Percentiles rank a stretch among this genome's conserved stretches.
phyloP scores from a whole-genome alignment of 208 protist genomes.

The Phytomonas francai region DNA sequence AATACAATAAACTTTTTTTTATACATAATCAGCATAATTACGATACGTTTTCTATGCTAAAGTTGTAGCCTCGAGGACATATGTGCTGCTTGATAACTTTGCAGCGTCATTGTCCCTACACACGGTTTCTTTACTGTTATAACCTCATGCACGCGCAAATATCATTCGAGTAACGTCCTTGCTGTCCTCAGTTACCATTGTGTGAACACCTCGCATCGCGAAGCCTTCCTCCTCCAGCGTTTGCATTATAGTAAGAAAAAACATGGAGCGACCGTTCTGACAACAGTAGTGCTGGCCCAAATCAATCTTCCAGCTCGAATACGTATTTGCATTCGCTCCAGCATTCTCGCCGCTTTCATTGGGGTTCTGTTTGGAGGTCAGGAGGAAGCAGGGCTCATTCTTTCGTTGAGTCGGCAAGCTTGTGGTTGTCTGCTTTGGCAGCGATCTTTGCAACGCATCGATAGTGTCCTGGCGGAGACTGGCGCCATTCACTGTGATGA shows the following conservation, averaged over 20 bases:
- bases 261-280: conserved; percentile 52
- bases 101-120: too few relatives aligned
- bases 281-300: conserved; percentile 80
- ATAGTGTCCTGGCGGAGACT: conserved; percentile 74
- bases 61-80: too few relatives aligned
- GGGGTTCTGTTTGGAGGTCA: conserved; percentile 18
- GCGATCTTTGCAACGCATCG: conserved; percentile 45
- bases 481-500: conserved; percentile 53
- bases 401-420: conserved; percentile 29
- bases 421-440: conserved; percentile 64
- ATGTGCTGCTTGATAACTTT: too few relatives aligned
- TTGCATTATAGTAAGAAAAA: conserved; percentile 60
- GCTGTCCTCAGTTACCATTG: conserved; percentile 27
- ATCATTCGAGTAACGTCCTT: conserved; percentile 73
- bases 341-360: conserved; percentile 6
- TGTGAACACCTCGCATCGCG: conserved; percentile 51
- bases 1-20: too few relatives aligned
- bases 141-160: conserved; percentile 35
- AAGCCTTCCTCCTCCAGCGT: conserved; percentile 71
- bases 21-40: too few relatives aligned
- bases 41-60: too few relatives aligned
- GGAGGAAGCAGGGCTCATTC: conserved; percentile 38
- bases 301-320: conserved; percentile 52
- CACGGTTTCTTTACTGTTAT: too few relatives aligned
- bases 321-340: conserved; percentile 18